Evolutionary conservation across 176 grass and related monocot genomes (phyloP).

Genomic region (Saccharum officinarum): DNA sequence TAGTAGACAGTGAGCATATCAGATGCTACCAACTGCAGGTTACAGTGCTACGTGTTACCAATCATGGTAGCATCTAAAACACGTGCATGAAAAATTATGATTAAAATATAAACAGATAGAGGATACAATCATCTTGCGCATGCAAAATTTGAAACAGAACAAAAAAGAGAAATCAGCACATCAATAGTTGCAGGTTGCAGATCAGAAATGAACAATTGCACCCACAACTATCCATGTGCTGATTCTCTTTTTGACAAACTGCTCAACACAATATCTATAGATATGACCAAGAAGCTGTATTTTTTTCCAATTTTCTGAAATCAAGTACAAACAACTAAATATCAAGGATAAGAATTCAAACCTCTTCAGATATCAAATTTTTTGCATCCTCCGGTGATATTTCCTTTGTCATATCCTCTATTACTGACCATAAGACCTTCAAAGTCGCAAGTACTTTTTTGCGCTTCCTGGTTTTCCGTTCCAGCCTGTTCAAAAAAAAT

Average conservation of each 20-base stretch:
- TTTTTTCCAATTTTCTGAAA: not conserved
- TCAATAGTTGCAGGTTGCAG: not conserved
- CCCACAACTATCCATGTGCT: not conserved
- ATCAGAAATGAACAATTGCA: not conserved
- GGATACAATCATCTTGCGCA: not conserved
- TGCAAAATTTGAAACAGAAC: not conserved
- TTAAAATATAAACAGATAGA: not conserved
- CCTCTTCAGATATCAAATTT: conserved; percentile 93
- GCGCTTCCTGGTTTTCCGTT: conserved; percentile 80
- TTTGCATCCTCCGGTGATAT: conserved; percentile 75
- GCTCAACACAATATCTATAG: not conserved
- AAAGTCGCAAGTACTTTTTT: conserved; percentile 91
- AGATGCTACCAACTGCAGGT: not conserved
- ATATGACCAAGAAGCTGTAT: not conserved
- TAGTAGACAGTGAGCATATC: not conserved
- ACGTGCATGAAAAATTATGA: not conserved
- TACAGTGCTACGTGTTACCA: not conserved
- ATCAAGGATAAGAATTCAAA: conserved; percentile 38
- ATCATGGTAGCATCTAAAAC: not conserved
- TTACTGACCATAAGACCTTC: conserved; percentile 82
- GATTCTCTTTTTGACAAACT: not conserved
- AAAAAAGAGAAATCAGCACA: not conserved
- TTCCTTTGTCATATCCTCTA: conserved; percentile 80
- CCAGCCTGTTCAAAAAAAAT: conserved; percentile 59
- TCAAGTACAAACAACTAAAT: conserved; percentile 10